Conservation (phyloP, 345 rosid genomes). For the Citrus unshiu region DNA sequence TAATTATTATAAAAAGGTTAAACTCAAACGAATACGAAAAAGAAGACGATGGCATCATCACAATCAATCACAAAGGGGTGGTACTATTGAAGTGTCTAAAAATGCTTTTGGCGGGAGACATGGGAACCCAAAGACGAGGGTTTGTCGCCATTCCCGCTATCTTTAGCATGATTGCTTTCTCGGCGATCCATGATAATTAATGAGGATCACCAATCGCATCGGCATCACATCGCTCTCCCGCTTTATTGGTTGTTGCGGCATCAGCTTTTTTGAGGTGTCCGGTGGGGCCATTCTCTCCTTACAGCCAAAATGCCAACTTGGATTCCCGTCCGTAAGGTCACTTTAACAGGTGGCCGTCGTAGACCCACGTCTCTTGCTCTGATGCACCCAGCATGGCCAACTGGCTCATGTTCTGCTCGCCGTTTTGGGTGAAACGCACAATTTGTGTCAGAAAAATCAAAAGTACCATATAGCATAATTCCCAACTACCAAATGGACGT, state of each 20-base stretch:
- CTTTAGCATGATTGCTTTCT: neutral
- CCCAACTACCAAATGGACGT: too few relatives aligned
- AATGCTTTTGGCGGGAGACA: conserved; percentile 17
- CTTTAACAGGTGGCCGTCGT: too few relatives aligned
- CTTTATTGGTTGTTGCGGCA: neutral
- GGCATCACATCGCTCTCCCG: too few relatives aligned
- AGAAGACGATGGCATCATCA: neutral
- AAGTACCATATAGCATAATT: too few relatives aligned
- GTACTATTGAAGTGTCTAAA: neutral
- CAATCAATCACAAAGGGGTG: neutral
- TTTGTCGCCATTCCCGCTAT: conserved; percentile 2
- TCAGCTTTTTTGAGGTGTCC: neutral
- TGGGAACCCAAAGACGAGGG: neutral
- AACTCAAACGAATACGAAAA: neutral
- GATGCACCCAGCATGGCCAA: neutral
- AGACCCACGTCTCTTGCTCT: neutral
- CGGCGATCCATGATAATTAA: conserved; percentile 3
- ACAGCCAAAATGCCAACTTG: conserved; percentile 1
- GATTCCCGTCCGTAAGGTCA: neutral
- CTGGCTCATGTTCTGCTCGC: neutral
- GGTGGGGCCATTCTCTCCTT: neutral
- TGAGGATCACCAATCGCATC: neutral
- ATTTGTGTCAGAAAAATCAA: too few relatives aligned
- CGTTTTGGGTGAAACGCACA: neutral
- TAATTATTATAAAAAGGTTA: neutral